Evolutionary conservation across 2,329 filamentous ascomycete genomes (phyloP), one percentile per base, ranked within the genome.

Genomic region (Leptodontidium sp.): DNA sequence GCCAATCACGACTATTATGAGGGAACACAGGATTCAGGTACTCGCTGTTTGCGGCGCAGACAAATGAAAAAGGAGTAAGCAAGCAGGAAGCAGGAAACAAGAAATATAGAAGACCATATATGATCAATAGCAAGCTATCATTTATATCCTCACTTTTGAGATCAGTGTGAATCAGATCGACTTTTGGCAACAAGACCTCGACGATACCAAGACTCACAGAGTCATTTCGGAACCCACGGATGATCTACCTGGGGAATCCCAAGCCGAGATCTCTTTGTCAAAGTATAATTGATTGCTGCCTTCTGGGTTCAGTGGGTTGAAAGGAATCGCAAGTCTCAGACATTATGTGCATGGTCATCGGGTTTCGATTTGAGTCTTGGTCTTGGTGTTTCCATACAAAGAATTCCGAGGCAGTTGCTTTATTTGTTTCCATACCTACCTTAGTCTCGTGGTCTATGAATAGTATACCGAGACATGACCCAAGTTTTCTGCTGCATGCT

Each of bases 1-100:
- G 38, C 57, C 57, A 59, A 59, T 59, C 57, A 59, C 57, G 5
- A n/a, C 26, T 35, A 26, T 11, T 8, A 58, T 24, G 35, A n/a
- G 3, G 17, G 32, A 24, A 35, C 24, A 17, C 55, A 24, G 55
- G 55, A 58, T 47, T 21, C 9, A 5, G 9, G 9, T 50, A 8
- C 9, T 24, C 21, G 43, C 4, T 50, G 47, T 21, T 59, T 43
- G 57, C 57, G 38, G 35, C 57, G 12, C 57, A 58, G 15, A 26
- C 45, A 6, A 47, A 21, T 47, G 15, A 45, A 45, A 45, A 45
- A 2, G 45, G n/a, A 47, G 6, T 17, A 47, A 47, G 45, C 14
- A 47, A 12, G 15, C 6, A 32, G 45, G n/a, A 47, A 47, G 9
- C 7, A 40, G 38, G 9, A 40, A 40, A 40, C 7, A 12, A 40